Conservation (phyloP, 2,329 filamentous ascomycete genomes). For the Colletotrichum camelliae region DNA sequence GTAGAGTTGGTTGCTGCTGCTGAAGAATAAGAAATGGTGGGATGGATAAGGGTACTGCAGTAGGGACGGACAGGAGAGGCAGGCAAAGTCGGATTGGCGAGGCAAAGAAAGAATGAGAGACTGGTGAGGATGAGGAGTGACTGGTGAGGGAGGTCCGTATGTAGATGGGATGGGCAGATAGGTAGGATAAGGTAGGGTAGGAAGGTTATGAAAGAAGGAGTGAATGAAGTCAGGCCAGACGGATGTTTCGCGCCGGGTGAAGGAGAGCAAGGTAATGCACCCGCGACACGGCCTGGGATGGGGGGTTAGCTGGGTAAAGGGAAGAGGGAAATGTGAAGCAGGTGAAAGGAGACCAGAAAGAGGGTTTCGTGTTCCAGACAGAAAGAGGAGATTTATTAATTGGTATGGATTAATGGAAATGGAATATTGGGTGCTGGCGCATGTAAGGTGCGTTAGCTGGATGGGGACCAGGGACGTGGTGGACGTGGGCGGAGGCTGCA, state of each 20-base stretch:
- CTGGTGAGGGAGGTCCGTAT: neutral
- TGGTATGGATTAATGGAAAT: conserved; percentile 8
- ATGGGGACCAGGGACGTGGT: neutral
- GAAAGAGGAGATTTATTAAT: conserved; percentile 21
- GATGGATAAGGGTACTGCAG: neutral
- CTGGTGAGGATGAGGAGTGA: neutral
- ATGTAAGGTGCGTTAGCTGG: neutral
- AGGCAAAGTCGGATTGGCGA: neutral
- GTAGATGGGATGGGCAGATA: neutral
- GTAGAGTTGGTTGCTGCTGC: neutral
- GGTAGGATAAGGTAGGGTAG: neutral
- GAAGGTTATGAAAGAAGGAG: neutral
- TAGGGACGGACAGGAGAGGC: neutral
- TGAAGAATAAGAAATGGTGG: neutral
- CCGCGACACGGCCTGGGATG: neutral
- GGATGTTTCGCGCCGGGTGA: conserved; percentile 6
- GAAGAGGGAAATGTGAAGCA: neutral
- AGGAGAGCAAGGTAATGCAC: neutral
- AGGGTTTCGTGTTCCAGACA: neutral
- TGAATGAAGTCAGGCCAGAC: conserved; percentile 1
- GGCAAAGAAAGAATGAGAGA: neutral
- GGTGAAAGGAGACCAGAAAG: conserved; percentile 2
- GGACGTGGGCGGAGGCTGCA: neutral
- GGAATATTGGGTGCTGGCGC: conserved; percentile 5
- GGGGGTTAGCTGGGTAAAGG: neutral